phyloP scores from a whole-genome alignment of 768 basidiomycete species.

The Daedaleopsis sinensis region DNA sequence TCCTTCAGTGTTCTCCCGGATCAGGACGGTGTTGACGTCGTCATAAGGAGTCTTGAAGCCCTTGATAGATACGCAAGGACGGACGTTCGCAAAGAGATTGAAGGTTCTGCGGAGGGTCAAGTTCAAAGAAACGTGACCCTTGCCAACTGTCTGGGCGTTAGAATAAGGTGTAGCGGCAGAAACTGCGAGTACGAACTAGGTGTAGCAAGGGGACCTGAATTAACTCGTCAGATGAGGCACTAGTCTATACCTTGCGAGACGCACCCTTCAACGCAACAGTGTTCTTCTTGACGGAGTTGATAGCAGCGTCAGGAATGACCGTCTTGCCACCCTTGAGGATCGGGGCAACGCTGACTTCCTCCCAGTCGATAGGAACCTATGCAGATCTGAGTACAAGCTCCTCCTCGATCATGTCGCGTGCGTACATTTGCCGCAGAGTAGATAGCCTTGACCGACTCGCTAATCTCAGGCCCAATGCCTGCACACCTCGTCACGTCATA shows the following conservation, averaged over 20 bases:
- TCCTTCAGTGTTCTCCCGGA: conserved; percentile 99
- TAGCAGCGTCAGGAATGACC: conserved; percentile 91
- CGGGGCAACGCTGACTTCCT: conserved; percentile 96
- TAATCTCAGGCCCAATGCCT: conserved; percentile 99
- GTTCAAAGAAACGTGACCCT: conserved; percentile 98
- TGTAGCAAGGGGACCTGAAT: conserved; percentile 88
- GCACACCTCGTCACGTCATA: conserved; percentile 20
- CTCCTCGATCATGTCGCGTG: neutral
- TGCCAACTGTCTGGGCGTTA: conserved; percentile 72
- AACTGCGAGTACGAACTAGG: conserved; percentile 67
- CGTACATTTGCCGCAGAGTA: conserved; percentile 84
- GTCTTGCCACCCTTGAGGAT: conserved; percentile 95
- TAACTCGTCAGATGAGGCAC: conserved; percentile 1
- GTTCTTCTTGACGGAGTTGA: conserved; percentile 92
- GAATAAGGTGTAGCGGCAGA: neutral
- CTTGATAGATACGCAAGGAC: conserved; percentile 93
- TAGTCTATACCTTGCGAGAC: conserved; percentile 17
- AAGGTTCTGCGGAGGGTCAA: conserved; percentile 96
- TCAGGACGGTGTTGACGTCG: conserved; percentile 96
- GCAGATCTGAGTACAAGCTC: conserved; percentile 5
- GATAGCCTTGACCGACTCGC: conserved; percentile 93
- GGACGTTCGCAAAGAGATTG: conserved; percentile 97
- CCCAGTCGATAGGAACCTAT: conserved; percentile 98
- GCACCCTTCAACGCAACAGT: conserved; percentile 96
- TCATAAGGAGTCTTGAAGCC: conserved; percentile 99